A percentile compares a stretch with the other conserved stretches of the same genome.
phyloP scores from a whole-genome alignment of 225 moss, liverwort and hornwort species.

The Pseudoscleropodium purum region DNA sequence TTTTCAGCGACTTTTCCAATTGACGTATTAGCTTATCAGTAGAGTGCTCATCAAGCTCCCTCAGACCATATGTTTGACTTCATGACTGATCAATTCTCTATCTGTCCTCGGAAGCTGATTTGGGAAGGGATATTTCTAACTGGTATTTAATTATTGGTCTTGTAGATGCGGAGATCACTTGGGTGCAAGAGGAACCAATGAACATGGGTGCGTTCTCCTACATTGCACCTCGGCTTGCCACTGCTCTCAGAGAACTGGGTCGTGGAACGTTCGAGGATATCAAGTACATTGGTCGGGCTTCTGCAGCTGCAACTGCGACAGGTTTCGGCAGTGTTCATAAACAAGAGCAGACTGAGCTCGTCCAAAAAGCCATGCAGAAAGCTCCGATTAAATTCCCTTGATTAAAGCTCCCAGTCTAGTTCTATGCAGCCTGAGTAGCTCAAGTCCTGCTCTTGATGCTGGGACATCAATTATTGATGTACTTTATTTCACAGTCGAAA shows the following conservation, averaged over 20 bases:
- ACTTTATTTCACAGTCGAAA: neutral
- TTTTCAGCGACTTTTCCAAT: neutral
- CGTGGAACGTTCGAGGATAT: slow-evolving; percentile 77
- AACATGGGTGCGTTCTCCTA: slow-evolving; percentile 89
- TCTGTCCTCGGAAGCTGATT: neutral
- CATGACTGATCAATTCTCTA: neutral
- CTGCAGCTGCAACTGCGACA: slow-evolving; percentile 85
- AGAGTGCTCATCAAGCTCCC: neutral
- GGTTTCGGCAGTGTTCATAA: slow-evolving; percentile 87
- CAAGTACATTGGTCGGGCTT: slow-evolving; percentile 76
- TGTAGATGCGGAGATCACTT: slow-evolving; percentile 77
- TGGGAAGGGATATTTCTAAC: neutral
- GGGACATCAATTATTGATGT: neutral
- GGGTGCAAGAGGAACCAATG: slow-evolving; percentile 98
- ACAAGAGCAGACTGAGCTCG: slow-evolving; percentile 75
- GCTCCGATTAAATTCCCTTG: slow-evolving; percentile 42
- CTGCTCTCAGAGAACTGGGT: slow-evolving; percentile 43
- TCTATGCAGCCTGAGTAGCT: neutral
- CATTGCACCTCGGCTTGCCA: slow-evolving; percentile 60
- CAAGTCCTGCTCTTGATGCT: neutral
- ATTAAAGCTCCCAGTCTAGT: neutral
- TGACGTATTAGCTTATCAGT: neutral
- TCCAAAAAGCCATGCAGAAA: slow-evolving; percentile 69
- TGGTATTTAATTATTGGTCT: neutral
- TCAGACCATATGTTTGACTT: neutral